phyloP scores from a whole-genome alignment of 345 rosid species.

The Ceriops tagal region DNA sequence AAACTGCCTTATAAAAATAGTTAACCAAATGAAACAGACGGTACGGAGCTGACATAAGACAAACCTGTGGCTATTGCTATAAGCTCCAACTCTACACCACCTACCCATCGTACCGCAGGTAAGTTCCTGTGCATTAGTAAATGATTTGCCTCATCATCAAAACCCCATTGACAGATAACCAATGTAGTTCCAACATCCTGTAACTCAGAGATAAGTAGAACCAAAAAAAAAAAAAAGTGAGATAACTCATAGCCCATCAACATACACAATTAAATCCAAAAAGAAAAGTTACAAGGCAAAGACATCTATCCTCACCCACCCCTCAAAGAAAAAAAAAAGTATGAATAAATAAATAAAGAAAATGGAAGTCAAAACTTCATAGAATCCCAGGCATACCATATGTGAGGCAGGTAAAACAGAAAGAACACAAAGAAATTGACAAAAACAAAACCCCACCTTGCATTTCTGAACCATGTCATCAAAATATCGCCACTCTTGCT shows the following conservation, averaged over 20 bases:
- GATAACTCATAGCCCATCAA: background rate
- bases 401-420: too few species aligned
- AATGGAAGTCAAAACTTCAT: too few species aligned
- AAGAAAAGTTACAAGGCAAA: background rate
- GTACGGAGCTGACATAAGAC: slow-evolving; percentile 12
- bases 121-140: slow-evolving; percentile 85
- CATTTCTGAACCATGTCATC: slow-evolving; percentile 96
- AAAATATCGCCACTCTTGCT: slow-evolving; percentile 87
- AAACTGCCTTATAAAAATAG: background rate
- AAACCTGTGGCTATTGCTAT: slow-evolving; percentile 97
- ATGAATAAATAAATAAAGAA: too few species aligned
- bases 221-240: background rate
- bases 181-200: slow-evolving; percentile 97
- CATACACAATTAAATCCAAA: background rate
- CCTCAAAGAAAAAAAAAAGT: too few species aligned
- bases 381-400: too few species aligned
- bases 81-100: slow-evolving; percentile 96
- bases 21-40: background rate
- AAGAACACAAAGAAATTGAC: too few species aligned
- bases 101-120: slow-evolving; percentile 99
- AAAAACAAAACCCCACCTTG: slow-evolving; percentile 47
- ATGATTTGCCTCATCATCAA: slow-evolving; percentile 99
- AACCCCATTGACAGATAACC: slow-evolving; percentile 99
- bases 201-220: slow-evolving; percentile 5
- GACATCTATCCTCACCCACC: too few species aligned